Evolutionary conservation across 2,329 filamentous ascomycete species (phyloP), one percentile per base, ranked within the genome.

Genomic region (Penicillium sclerotiorum): DNA sequence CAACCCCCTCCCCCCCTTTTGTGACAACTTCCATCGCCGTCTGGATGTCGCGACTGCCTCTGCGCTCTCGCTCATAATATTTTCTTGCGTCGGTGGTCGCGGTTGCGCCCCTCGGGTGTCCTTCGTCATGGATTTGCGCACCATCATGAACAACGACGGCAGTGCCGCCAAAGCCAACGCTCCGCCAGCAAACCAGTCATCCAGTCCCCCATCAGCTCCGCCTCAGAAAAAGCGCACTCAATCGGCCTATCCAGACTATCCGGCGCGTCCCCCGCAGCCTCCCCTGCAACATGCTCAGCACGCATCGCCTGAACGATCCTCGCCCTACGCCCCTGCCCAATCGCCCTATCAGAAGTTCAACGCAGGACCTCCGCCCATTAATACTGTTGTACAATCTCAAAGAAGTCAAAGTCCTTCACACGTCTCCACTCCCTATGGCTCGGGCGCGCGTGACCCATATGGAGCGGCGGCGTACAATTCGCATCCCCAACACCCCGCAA

Each of bases 71-170:
- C 51, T 36, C 33, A 56, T 60, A 54, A 59, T 39, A 25, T 38
- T 43, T 54, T 48, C 43, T 57, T 48, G 53, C 50, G 53, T 49
- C 47, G 55, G 53, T 55, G 56, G 51, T 53, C 42, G 51, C 46
- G 49, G 67, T 54, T 42, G 53, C 46, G 42, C 30, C 42, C 43
- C 43, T 42, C 51, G 48, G 53, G 53, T 55, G 45, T 47, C 48
- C 41, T 53, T 63, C 67, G 56, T 64, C 62, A 80, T 80, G 77
- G 77, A 80, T 68, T 72, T 80, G 64, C 73, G 76, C 65, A 77
- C 74, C 47, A 79, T 80, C 60, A 77, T 80, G 71, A 79, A 79
- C 63, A 73, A 47, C 56, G 73, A 75, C 60, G 65, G 63, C 41
- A 64, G 62, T 54, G 63, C 63, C 46, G 58, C 69, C 48, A 66